Base-by-base conservation (phyloP, 495 filamentous ascomycete species). In the Alectoria sarmentosa region DNA sequence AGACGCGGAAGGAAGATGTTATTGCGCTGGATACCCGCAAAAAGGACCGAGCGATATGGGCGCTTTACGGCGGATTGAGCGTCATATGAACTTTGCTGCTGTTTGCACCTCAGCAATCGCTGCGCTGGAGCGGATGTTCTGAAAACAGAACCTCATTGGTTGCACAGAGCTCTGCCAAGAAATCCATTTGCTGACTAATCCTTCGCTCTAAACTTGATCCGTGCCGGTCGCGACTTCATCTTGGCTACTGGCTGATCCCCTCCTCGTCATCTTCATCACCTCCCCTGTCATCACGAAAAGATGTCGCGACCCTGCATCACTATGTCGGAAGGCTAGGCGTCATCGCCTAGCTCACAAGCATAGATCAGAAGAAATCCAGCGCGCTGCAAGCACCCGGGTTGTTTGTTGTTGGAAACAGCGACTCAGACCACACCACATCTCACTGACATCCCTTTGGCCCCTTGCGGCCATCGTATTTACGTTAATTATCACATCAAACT, bases 291-390 rank as follows among this genome's bases (percentile, higher is more conserved):
- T 68, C 72, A 66, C 66, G 62, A 39, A 68, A 71, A 70, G 72
- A 69, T 70, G 70, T 69, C 69, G 57, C 46, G 60, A 42, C 36
- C 66, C 52, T 62, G 64, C 60, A 64, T 67, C 55, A 58, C 65
- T 46, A 69, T 70, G 44, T 58, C 64, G 60, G 39, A 71, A 70
- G 73, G 78, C 78, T 80, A 80, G 78, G 73, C 78, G 70, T 62
- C 58, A 63, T 70, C 70, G 78, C 77, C 78, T 79, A 63, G 76
- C 77, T 70, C 64, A 66, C 61, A 36, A 55, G 62, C 69, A 67
- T 70, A 71, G 37, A 65, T 52, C 62, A 66, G 62, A 65, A 60
- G 58, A 62, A 68, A 41, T 55, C 54, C 60, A 58, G 60, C 60
- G 60, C 58, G 60, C 52, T 65, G 48, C 66, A 39, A 63, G 61